Evolutionary conservation across 1,284 basidiomycete species (phyloP), one percentile per base, ranked within the genome.

Genomic region (Pseudozyma flocculosa): DNA sequence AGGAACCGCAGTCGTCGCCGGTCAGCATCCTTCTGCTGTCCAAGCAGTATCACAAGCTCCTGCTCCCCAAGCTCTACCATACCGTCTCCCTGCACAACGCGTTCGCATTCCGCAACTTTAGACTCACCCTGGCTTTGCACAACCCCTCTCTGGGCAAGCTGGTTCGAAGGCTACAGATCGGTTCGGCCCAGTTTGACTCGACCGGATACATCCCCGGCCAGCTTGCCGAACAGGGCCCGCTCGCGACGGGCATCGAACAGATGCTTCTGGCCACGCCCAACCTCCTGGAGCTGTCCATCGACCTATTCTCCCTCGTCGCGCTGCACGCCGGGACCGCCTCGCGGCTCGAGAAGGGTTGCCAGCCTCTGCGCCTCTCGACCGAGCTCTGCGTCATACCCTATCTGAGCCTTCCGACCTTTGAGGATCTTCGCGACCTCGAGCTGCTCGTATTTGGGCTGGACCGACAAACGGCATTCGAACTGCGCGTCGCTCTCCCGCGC

Each of bases 361-460:
- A 64, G 34, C 65, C 66, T 2, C 43, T 37, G 2, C 24, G 47
- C 17, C 40, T 73, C n/a, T 58, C 54, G n/a, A 66, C 62, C 10
- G 70, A 73, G 47, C 49, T 70, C 3, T 62, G 54, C 2, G 60
- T 63, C 14, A 54, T 68, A 4, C 68, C 64, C 13, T 70, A 68
- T 36, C 56, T 71, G 14, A 52, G 47, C 18, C 38, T 73, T 18
- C 68, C 68, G 32, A 64, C 60, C 8, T 73, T 71, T 36, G 54
- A 54, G 21, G 56, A 68, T 17, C 22, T 73, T 15, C 30, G 50
- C 3, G 50, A 68, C 37, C 37, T 73, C 13, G 70, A 73, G 37
- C 21, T 73, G 45, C 41, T 66, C 18, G 55, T 60, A 3, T 73
- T 73, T 34, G 68, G 68, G 4, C 55, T 73, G 53, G 65, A 70